Base-by-base conservation (phyloP, 1,139 yeast species). In the Zygosaccharomyces pseudobailii region DNA sequence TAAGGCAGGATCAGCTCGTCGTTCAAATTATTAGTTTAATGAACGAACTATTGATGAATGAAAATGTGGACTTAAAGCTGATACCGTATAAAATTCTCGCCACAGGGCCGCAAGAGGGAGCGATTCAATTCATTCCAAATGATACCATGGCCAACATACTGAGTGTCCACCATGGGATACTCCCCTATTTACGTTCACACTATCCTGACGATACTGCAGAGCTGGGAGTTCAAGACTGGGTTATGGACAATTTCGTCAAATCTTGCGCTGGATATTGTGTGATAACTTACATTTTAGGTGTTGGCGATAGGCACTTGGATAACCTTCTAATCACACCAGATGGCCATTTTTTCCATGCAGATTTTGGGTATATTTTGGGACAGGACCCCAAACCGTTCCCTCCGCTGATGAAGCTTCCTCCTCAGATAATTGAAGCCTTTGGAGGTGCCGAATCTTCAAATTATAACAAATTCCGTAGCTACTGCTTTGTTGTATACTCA, bases 261-360 rank as follows among this genome's bases (percentile, higher is more conserved):
- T 88, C 97, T 3, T 89, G 97, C 67, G 98, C 98, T 25, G 98
- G 98, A 0, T 92, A 94, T 64, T 92, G 97, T 73, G 98, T 94
- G 2, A 87, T 94, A 32, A 94, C 98, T 0, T 94, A 94, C 60
- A 71, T 94, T 5, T 70, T 94, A 9, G 98, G 98, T 3, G 97
- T 94, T 8, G 99, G 99, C 19, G 98, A 94, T 68, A 76, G 99
- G 46, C 99, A 94, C 70, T 72, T 94, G 52, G 99, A 94, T 60
- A 94, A 94, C 61, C 71, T 94, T 52, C 72, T 94, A 32, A 73
- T 80, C 20, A 73, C 79, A 13, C 80, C 85, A 1, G 86, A 85
- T 64, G 96, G 87, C 2, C 88, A 84, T 62, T 89, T 89, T 62
- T 88, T 94, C 80, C 97, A 89, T 68, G 97, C 96, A 2, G 99